Conservation (phyloP, 257 asterid species). For the Scutellaria baicalensis region DNA sequence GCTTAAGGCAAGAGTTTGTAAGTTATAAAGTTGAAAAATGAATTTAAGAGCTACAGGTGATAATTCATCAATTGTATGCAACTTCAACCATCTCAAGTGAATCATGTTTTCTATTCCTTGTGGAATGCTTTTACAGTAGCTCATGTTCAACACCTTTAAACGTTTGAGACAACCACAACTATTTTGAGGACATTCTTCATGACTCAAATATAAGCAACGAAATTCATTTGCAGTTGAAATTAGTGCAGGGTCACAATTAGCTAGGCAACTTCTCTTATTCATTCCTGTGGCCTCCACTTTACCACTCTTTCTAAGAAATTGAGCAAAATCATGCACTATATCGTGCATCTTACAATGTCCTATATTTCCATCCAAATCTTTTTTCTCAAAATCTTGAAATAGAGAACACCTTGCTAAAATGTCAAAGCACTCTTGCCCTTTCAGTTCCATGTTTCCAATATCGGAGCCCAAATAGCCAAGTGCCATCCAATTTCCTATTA, state of each 20-base stretch:
- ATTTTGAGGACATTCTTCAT: neutral
- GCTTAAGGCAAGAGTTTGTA: neutral
- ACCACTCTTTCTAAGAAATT: neutral
- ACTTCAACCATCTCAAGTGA: constrained; percentile 19
- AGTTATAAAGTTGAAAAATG: neutral
- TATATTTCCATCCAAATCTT: neutral
- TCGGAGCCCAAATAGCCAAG: constrained; percentile 26
- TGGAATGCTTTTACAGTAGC: neutral
- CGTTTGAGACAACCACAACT: neutral
- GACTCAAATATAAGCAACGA: neutral
- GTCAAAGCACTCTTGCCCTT: constrained; percentile 16
- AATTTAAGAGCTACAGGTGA: neutral
- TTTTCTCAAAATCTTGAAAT: neutral
- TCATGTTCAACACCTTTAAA: neutral
- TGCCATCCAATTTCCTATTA: constrained; percentile 44
- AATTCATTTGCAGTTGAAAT: neutral
- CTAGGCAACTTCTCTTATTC: neutral
- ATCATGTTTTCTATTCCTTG: constrained; percentile 6
- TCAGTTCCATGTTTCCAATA: constrained; percentile 15
- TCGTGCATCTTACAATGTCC: constrained; percentile 6
- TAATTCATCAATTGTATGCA: neutral
- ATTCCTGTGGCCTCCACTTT: neutral
- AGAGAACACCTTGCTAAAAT: neutral
- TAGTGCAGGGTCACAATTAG: neutral
- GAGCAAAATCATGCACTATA: constrained; percentile 22